Evolutionary conservation across 441 rosid genomes (phyloP).

Genomic region (Pelargonium myrrhifolium): DNA sequence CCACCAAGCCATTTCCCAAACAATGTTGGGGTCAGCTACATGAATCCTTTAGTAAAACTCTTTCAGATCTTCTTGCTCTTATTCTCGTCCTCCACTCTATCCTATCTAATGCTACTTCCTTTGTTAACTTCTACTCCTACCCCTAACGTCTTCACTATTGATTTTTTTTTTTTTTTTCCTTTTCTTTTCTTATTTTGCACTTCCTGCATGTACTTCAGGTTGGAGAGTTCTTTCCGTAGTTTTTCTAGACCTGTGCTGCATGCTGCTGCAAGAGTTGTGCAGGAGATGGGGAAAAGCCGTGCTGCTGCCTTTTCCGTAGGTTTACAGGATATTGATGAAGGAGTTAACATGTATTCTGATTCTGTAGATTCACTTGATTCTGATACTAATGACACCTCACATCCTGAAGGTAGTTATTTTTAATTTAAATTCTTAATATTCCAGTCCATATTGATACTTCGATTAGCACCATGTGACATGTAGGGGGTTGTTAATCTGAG

Average conservation of each 20-base stretch:
- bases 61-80: no score
- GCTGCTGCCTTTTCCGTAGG: constrained; percentile 98
- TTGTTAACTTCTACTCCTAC: no score
- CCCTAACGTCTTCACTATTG: no score
- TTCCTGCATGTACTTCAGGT: constrained; percentile 34
- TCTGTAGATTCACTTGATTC: constrained; percentile 44
- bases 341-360: constrained; percentile 61
- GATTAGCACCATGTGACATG: background rate
- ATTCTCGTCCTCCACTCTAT: no score
- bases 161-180: no score
- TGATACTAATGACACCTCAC: constrained; percentile 71
- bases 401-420: constrained; percentile 56
- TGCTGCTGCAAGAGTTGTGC: constrained; percentile 99
- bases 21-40: no score
- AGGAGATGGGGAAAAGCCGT: constrained; percentile 97
- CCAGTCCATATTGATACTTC: background rate
- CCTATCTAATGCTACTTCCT: no score
- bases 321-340: constrained; percentile 88
- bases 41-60: no score
- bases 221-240: constrained; percentile 98
- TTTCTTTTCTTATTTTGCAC: background rate
- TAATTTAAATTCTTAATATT: background rate
- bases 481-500: background rate
- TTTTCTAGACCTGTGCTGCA: constrained; percentile 99
- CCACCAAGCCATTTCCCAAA: no score